Percentiles rank a stretch among this genome's conserved stretches.
Conservation (phyloP, 1,284 basidiomycete species). For the Sutorius eximius region DNA sequence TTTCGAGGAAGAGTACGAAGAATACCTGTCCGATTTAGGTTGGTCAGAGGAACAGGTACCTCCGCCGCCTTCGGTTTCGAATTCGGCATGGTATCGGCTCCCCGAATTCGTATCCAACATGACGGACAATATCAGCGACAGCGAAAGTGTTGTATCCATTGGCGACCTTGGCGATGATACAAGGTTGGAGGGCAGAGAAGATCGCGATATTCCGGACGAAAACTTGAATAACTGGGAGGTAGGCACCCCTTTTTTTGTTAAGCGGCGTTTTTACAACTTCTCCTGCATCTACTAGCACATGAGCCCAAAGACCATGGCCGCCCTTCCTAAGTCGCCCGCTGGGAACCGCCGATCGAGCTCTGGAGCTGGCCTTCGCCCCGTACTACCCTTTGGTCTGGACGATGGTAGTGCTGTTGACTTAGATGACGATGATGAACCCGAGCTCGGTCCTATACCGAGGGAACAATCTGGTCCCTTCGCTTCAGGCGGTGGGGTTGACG, state of each 20-base stretch:
- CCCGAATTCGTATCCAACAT: conserved; percentile 71
- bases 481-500: conserved; percentile 78
- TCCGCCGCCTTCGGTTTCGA: conserved; percentile 39
- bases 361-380: conserved; percentile 77
- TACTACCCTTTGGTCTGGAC: conserved; percentile 77
- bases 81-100: conserved; percentile 75
- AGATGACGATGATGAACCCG: conserved; percentile 61
- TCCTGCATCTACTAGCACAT: conserved; percentile 64
- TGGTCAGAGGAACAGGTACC: conserved; percentile 59
- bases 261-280: conserved; percentile 1
- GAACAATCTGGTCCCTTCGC: conserved; percentile 71
- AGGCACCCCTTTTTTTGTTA: conserved; percentile 27
- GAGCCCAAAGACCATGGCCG: conserved; percentile 90
- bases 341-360: conserved; percentile 77
- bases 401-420: conserved; percentile 64
- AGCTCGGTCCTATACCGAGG: conserved; percentile 75
- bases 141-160: conserved; percentile 85
- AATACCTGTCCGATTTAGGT: conserved; percentile 80
- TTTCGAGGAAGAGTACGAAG: conserved; percentile 87
- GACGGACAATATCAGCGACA: conserved; percentile 82
- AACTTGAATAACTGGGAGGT: conserved; percentile 95
- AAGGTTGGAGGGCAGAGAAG: conserved; percentile 64
- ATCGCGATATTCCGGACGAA: conserved; percentile 66
- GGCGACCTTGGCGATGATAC: conserved; percentile 80
- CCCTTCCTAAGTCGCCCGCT: conserved; percentile 84